Percentiles rank a stretch among this genome's conserved stretches.
phyloP scores from a whole-genome alignment of 306 rosid genomes.

The Corylus heterophylla region DNA sequence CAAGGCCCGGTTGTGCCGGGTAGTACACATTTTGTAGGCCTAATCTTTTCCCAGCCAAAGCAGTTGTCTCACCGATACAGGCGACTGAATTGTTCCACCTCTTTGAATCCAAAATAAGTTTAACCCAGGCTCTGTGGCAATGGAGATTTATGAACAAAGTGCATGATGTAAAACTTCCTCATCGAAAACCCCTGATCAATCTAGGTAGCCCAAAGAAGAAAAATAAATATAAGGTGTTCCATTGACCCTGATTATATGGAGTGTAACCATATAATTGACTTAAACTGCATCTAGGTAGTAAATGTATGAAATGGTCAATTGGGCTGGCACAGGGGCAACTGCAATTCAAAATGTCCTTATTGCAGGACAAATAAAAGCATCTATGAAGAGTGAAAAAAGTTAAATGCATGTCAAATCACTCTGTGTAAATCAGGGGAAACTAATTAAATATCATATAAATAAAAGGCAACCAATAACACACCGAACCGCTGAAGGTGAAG shows the following conservation, averaged over 20 bases:
- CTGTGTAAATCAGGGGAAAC: background rate
- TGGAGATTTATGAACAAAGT: slow-evolving; percentile 29
- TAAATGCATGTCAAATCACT: background rate
- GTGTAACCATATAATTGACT: background rate
- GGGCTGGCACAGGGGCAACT: background rate
- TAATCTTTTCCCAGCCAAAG: slow-evolving; percentile 64
- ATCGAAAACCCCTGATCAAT: background rate
- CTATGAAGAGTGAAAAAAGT: slow-evolving; percentile 4
- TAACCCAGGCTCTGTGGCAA: slow-evolving; percentile 83
- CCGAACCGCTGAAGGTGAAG: slow-evolving; percentile 94
- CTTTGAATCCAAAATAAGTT: slow-evolving; percentile 54
- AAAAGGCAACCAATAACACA: slow-evolving; percentile 28
- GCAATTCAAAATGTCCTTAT: background rate
- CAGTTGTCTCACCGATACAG: slow-evolving; percentile 98
- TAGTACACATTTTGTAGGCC: slow-evolving; percentile 79
- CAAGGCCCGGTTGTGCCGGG: slow-evolving; percentile 84
- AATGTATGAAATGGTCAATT: slow-evolving; percentile 2
- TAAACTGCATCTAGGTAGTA: background rate
- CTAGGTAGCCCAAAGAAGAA: slow-evolving; percentile 9
- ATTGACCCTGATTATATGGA: background rate
- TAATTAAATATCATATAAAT: background rate
- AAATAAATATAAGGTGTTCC: background rate
- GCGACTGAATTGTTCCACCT: slow-evolving; percentile 74
- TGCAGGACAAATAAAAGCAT: background rate
- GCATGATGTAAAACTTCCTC: slow-evolving; percentile 1